These are phyloP conservation scores for Solanum paucissectum DNA, from an alignment of 257 asterid genomes.

Conservation along the genomic window DNA sequence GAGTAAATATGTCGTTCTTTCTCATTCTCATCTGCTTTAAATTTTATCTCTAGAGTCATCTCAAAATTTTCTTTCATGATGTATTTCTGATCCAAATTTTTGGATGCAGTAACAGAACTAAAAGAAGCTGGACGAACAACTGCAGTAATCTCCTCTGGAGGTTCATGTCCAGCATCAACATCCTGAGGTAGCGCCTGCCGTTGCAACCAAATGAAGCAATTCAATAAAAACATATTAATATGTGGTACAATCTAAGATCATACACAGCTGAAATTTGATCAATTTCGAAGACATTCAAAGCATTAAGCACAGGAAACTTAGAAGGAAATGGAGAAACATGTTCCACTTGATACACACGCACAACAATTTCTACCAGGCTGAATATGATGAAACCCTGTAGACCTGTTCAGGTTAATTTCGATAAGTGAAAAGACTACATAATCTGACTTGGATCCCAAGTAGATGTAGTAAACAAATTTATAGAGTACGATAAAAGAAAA, in stretches of 20 bases:
- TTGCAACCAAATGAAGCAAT: neutral
- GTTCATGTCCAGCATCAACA: slow-evolving; percentile 39
- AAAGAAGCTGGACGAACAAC: slow-evolving; percentile 51
- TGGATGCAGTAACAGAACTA: slow-evolving; percentile 2
- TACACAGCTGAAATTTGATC: neutral
- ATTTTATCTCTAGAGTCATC: slow-evolving; percentile 24
- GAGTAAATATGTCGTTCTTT: slow-evolving; percentile 18
- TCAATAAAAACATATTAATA: neutral
- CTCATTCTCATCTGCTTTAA: neutral
- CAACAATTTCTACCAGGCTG: neutral
- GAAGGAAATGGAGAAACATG: neutral
- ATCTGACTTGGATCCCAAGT: neutral
- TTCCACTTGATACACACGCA: neutral
- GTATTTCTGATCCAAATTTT: slow-evolving; percentile 38
- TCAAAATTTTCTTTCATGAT: slow-evolving; percentile 25
- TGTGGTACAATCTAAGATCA: neutral
- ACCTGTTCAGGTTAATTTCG: neutral
- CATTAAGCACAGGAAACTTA: neutral
- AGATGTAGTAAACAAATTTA: neutral
- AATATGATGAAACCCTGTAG: neutral
- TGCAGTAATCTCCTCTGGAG: slow-evolving; percentile 37
- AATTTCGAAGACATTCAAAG: neutral
- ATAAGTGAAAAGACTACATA: neutral
- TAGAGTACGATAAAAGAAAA: neutral
- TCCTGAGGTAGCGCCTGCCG: slow-evolving; percentile 35